phyloP scores from a whole-genome alignment of 2,329 filamentous ascomycete species.

The Teratosphaeria pseudoeucalypti region DNA sequence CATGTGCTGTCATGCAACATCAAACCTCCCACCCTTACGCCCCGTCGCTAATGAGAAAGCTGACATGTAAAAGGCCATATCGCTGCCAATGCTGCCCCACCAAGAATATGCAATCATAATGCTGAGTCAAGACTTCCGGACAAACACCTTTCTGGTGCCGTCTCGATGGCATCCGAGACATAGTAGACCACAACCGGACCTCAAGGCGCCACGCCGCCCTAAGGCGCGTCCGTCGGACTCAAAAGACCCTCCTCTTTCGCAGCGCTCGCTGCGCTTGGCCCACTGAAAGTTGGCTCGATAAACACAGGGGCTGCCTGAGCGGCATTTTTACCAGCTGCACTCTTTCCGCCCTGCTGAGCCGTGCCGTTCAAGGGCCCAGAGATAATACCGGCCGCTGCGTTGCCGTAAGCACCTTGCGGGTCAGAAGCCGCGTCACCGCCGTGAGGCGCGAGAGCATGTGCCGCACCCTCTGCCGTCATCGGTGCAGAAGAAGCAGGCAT shows the following conservation, averaged over 20 bases:
- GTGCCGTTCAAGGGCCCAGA: background rate
- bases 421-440: background rate
- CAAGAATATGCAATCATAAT: background rate
- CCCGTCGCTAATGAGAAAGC: background rate
- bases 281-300: slow-evolving; percentile 2
- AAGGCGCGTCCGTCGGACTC: background rate
- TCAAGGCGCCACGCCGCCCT: background rate
- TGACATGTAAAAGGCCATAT: background rate
- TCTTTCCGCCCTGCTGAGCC: background rate
- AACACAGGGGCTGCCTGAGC: background rate
- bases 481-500: slow-evolving; percentile 22
- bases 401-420: background rate
- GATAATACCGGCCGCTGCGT: background rate
- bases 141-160: background rate
- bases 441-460: background rate
- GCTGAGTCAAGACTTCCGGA: background rate
- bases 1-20: background rate
- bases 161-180: background rate
- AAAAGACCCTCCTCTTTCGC: background rate
- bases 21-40: background rate
- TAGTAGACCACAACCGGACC: background rate
- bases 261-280: background rate
- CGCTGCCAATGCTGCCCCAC: background rate
- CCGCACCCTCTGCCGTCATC: slow-evolving; percentile 10
- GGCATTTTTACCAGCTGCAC: background rate